Base-by-base conservation (phyloP, 148 eudicot species). In the Nepenthes mirabilis region DNA sequence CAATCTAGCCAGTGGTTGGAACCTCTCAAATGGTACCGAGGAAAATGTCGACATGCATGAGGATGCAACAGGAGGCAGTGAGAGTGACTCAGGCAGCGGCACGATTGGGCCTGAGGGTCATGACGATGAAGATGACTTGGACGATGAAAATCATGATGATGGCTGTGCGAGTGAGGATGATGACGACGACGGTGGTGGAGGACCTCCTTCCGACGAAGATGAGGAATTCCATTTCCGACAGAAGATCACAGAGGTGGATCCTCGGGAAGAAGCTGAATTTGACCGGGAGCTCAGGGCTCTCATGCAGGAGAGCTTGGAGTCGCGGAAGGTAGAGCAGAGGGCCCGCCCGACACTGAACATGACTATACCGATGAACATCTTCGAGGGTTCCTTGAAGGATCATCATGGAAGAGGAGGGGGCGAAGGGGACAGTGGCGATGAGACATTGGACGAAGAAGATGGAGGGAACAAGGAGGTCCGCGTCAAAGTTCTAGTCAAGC, bases 261-360 rank as follows among this genome's bases (percentile, higher is more conserved):
- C 87, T 33, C 71, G 73, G 72, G 98, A 93, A 73, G 96, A 79
- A 72, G 94, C 88, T 9, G 96, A 88, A 34, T 93, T 93, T 79
- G 98, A 93, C 64, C 72, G 76, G 68, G 98, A 93, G 76, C 78
- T 93, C 34, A 83, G 83, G 65, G 98, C 98, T 62, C 82, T 93
- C 45, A 73, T 93, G 96, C 95, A 93, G 77, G 99, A 93, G 76
- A 93, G 96, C 76, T 81, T 91, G 87, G 99, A 93, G 40, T 86
- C 95, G 1, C 78, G 96, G 49, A 93, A 93, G 68, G 67, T 86
- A 23, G 99, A 93, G 71, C 47, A 86, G 66, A 79, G 96, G 53
- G 58, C 81, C 54, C 78, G 99, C 32, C 99, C 99, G 43, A 74
- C 99, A 14, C 66, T 88, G 33, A 88, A 88, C 68, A 93, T 93